Base-by-base conservation (phyloP, 1,139 yeast species). In the Nematodospora anomalae region DNA sequence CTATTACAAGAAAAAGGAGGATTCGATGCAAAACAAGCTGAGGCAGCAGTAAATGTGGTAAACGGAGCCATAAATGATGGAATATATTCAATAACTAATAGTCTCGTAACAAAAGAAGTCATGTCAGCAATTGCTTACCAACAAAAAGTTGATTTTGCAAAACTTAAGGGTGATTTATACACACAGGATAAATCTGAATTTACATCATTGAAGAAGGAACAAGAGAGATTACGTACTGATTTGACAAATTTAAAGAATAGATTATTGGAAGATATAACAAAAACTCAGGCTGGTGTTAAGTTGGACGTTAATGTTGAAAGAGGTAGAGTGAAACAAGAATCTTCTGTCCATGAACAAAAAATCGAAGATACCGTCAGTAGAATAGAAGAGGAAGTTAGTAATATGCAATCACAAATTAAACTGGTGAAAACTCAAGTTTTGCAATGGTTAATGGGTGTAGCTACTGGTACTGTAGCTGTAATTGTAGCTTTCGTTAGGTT, bases 371-470 rank as follows among this genome's bases (percentile, higher is more conserved):
- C 96, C 1, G 94, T 89, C 52, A 88, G 97, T 4, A 72, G 96
- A 49, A 90, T 92, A 42, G 97, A 92, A 57, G 96, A 92, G 60
- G 98, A 92, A 54, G 84, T 92, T 26, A 85, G 94, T 32, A 90
- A 92, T 57, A 87, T 92, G 78, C 90, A 86, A 59, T 86, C 90
- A 73, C 96, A 90, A 60, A 89, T 92, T 46, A 96, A 90, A 53
- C 80, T 87, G 29, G 96, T 92, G 25, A 90, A 92, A 64, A 87
- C 96, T 2, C 97, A 92, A 58, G 97, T 92, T 34, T 80, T 88
- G 80, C 98, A 92, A 62, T 92, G 97, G 97, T 74, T 92, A 48
- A 88, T 92, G 52, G 97, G 97, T 71, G 97, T 92, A 16, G 86
- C 96, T 53, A 89, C 97, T 1, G 98, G 97, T 84, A 86, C 97